Evolutionary conservation across 371 early-diverging fungal genomes (phyloP).

Genomic region (Rhizopus sp.): DNA sequence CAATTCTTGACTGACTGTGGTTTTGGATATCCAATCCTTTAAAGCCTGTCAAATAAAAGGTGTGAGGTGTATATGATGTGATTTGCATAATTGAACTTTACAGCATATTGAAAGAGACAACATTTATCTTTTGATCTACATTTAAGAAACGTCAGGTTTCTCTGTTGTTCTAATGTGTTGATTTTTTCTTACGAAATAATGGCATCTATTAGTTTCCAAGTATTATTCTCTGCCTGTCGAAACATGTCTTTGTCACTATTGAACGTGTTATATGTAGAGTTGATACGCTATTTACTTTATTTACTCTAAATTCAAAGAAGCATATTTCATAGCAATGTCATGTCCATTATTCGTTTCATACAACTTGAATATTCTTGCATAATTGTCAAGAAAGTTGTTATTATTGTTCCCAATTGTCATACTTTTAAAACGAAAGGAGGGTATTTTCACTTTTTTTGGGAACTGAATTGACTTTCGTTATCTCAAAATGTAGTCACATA

Average conservation of each 20-base stretch:
- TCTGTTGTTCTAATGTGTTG: neutral
- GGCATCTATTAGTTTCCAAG: conserved; percentile 1
- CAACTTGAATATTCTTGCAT: neutral
- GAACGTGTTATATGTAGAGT: neutral
- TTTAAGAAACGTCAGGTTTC: neutral
- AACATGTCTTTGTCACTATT: neutral
- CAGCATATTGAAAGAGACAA: neutral
- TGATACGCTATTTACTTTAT: neutral
- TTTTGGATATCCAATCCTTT: conserved; percentile 2
- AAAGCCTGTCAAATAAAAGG: neutral
- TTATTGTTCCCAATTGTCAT: neutral
- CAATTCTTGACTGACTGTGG: neutral
- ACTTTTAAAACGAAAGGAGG: too few species aligned
- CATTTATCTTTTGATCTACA: neutral
- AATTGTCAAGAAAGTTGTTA: neutral
- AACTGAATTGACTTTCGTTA: too few species aligned
- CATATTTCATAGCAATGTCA: neutral
- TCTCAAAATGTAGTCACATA: too few species aligned
- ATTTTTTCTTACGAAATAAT: neutral
- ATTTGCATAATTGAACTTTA: neutral
- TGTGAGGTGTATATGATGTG: neutral
- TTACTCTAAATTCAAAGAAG: neutral
- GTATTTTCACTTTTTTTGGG: too few species aligned
- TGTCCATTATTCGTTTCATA: neutral
- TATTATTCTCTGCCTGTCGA: neutral